These are phyloP conservation scores for Malassezia dermatis DNA, from an alignment of 1,284 basidiomycete species.

Conservation along the genomic window DNA sequence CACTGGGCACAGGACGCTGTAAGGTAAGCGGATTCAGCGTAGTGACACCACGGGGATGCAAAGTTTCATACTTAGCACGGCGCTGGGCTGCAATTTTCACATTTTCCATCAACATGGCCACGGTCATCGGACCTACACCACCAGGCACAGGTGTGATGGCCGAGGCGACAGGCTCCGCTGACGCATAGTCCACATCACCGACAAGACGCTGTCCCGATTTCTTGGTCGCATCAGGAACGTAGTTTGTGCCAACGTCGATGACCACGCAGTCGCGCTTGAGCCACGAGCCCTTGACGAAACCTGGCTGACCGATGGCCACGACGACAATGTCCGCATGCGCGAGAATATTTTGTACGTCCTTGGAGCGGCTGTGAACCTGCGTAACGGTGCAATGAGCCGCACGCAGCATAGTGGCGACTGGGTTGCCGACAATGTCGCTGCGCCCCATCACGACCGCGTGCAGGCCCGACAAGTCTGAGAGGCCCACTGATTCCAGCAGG, in stretches of 20 bases:
- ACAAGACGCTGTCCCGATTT: constrained; percentile 93
- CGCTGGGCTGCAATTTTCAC: constrained; percentile 69
- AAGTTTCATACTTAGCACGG: constrained; percentile 66
- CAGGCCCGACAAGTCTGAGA: constrained; percentile 53
- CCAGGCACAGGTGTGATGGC: constrained; percentile 87
- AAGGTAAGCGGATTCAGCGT: constrained; percentile 69
- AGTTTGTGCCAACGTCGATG: constrained; percentile 79
- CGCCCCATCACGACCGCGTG: constrained; percentile 88
- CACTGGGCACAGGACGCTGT: constrained; percentile 63
- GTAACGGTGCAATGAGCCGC: constrained; percentile 90
- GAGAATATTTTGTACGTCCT: constrained; percentile 62
- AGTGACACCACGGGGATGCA: constrained; percentile 56
- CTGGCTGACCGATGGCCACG: constrained; percentile 81
- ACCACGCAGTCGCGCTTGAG: constrained; percentile 73
- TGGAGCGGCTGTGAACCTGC: constrained; percentile 86
- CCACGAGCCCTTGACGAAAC: constrained; percentile 87
- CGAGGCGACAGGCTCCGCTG: constrained; percentile 67
- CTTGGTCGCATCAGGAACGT: constrained; percentile 68
- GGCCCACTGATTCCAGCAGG: constrained; percentile 73
- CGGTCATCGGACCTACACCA: constrained; percentile 98
- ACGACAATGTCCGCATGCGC: constrained; percentile 82
- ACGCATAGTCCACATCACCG: constrained; percentile 82
- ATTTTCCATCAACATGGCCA: constrained; percentile 96
- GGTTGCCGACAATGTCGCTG: constrained; percentile 94
- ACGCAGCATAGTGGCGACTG: constrained; percentile 79